Evolutionary conservation across 2,329 filamentous ascomycete species (phyloP).

Genomic region (Diaporthe sp.): DNA sequence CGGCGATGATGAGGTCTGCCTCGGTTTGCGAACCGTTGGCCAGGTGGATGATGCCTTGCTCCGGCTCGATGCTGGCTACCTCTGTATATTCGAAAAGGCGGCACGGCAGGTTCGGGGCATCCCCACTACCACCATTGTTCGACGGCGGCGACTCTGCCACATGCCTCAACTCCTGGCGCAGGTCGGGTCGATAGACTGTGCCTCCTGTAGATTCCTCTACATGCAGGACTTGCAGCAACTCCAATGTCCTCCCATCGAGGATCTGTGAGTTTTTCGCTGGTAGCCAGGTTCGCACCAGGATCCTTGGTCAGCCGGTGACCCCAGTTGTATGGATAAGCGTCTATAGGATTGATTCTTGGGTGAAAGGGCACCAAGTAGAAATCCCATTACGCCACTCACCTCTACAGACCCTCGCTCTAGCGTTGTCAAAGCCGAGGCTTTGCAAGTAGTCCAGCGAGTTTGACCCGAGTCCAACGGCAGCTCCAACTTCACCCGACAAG

Average conservation of each 20-base stretch:
- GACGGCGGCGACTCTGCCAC: background rate
- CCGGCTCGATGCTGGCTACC: conserved; percentile 11
- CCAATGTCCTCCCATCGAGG: conserved; percentile 7
- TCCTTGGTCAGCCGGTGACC: background rate
- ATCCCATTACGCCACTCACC: background rate
- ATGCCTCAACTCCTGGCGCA: background rate
- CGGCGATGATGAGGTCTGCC: conserved; percentile 18
- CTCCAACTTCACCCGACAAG: conserved; percentile 3
- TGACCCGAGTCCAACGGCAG: conserved; percentile 13
- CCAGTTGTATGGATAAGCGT: background rate
- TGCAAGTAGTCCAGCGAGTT: conserved; percentile 6
- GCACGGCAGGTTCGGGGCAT: background rate
- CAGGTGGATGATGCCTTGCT: conserved; percentile 3
- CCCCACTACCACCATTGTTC: background rate
- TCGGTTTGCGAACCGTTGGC: background rate
- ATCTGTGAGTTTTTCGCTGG: background rate
- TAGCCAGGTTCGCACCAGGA: background rate
- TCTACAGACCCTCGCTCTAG: conserved; percentile 1
- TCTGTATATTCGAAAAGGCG: background rate
- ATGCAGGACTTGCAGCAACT: conserved; percentile 5
- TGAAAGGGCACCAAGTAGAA: background rate
- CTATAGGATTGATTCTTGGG: background rate
- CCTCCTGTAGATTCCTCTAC: background rate
- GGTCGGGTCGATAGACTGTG: conserved; percentile 8
- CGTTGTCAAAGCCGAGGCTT: conserved; percentile 14